Percentiles rank a stretch among this genome's conserved stretches.
Conservation (phyloP, 768 basidiomycete genomes). For the Krasilnikovozyma curviuscula region DNA sequence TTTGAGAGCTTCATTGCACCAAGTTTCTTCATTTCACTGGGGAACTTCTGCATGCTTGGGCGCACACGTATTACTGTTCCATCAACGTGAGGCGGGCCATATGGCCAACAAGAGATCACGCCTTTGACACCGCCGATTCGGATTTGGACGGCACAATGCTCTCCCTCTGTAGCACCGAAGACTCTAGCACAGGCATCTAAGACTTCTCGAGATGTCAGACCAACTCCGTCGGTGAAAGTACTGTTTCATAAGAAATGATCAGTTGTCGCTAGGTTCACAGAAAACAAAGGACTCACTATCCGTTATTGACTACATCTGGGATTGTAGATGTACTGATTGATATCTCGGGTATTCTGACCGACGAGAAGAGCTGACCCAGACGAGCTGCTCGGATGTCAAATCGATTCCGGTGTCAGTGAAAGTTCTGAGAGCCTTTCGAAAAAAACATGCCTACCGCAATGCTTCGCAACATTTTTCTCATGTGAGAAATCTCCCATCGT, state of each 20-base stretch:
- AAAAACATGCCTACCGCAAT: not conserved
- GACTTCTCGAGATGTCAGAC: not conserved
- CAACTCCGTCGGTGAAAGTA: conserved; percentile 9
- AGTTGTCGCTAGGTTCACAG: no score
- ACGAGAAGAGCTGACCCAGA: no score
- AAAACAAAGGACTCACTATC: no score
- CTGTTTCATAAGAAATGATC: no score
- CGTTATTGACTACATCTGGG: no score
- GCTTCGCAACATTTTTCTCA: conserved; percentile 3
- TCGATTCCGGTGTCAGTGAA: no score
- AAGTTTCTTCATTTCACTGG: not conserved
- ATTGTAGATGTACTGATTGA: no score
- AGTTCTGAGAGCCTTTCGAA: no score
- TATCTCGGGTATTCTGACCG: no score
- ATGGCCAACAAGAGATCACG: conserved; percentile 4
- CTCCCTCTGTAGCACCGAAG: not conserved
- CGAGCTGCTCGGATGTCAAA: no score
- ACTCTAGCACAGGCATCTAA: not conserved
- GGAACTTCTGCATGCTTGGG: conserved; percentile 3
- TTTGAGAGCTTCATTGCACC: conserved; percentile 4
- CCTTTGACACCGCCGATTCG: conserved; percentile 9
- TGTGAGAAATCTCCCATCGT: conserved; percentile 6
- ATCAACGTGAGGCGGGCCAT: no score
- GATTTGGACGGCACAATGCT: conserved; percentile 2
- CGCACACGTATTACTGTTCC: not conserved